Percentiles rank a stretch among this genome's conserved stretches.
Evolutionary conservation across 2,329 filamentous ascomycete genomes (phyloP).

Genomic region (Aspergillus caelatus): DNA sequence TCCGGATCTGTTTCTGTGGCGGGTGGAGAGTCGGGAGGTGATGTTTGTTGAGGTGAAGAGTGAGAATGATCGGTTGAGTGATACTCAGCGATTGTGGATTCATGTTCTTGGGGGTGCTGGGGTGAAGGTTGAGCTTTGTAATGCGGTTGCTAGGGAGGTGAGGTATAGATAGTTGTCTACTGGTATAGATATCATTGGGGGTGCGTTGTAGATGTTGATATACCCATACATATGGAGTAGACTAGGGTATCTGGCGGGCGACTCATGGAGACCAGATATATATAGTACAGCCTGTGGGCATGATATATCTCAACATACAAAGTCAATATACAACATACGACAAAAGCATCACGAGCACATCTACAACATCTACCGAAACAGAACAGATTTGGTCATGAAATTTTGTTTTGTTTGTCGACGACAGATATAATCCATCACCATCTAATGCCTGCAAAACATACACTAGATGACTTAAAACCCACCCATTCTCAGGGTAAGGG

Average conservation of each 20-base stretch:
- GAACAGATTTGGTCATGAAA: not conserved
- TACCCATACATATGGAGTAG: not conserved
- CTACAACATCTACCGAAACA: not conserved
- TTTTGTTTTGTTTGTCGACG: not conserved
- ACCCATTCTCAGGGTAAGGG: slow-evolving; percentile 2
- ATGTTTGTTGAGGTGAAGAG: slow-evolving; percentile 82
- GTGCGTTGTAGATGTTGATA: not conserved
- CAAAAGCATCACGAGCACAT: not conserved
- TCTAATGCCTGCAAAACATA: not conserved
- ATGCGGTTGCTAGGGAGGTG: slow-evolving; percentile 63
- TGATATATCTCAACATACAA: not conserved
- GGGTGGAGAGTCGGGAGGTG: slow-evolving; percentile 60
- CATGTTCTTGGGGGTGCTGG: slow-evolving; percentile 87
- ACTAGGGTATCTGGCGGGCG: not conserved
- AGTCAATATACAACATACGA: too few relatives aligned
- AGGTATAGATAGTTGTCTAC: slow-evolving; percentile 5
- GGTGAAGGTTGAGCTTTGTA: slow-evolving; percentile 79
- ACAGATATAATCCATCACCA: not conserved
- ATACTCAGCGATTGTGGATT: slow-evolving; percentile 96
- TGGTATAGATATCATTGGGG: not conserved
- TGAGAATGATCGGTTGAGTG: slow-evolving; percentile 89
- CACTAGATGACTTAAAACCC: not conserved
- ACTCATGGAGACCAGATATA: fast-evolving
- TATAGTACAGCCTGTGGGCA: fast-evolving
- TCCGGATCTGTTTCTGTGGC: slow-evolving; percentile 92